Evolutionary conservation across 1,139 yeast genomes (phyloP).

Genomic region (Zhuliangozyma parablackwelliae): DNA sequence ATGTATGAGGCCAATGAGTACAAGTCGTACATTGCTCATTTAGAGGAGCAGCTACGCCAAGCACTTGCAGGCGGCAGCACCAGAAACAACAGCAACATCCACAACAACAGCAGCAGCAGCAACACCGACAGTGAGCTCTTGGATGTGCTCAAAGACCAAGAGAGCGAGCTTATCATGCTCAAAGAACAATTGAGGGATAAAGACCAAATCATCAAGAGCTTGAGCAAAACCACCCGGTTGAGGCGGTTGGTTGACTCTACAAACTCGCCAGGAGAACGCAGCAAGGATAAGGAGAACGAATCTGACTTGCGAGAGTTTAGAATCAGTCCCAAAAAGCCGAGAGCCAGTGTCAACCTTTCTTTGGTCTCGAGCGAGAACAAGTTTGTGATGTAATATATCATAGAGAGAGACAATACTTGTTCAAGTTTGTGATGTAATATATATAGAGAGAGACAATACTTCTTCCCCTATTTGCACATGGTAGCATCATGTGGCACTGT

Average conservation of each 20-base stretch:
- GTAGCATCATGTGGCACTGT: too few species aligned
- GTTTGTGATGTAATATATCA: too few species aligned
- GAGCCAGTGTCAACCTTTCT: constrained; percentile 5
- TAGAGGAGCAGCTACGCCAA: constrained; percentile 52
- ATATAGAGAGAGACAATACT: too few species aligned
- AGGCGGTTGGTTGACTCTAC: constrained; percentile 42
- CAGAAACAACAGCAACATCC: not conserved
- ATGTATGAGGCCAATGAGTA: constrained; percentile 56
- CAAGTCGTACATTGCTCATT: constrained; percentile 56
- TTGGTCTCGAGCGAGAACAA: too few species aligned
- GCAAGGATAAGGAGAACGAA: constrained; percentile 17
- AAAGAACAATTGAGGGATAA: constrained; percentile 60
- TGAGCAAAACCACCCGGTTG: constrained; percentile 55
- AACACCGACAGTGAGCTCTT: constrained; percentile 1
- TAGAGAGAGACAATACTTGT: too few species aligned
- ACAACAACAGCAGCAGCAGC: constrained; percentile 4
- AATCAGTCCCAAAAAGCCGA: constrained; percentile 17
- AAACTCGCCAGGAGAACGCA: constrained; percentile 7
- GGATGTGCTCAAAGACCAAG: constrained; percentile 50
- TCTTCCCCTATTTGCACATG: too few species aligned
- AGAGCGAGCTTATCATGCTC: constrained; percentile 65
- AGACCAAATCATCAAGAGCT: constrained; percentile 73
- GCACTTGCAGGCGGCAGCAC: constrained; percentile 7
- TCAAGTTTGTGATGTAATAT: too few species aligned
- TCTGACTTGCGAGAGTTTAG: constrained; percentile 19